Percentiles rank a stretch among this genome's conserved stretches.
Evolutionary conservation across 352 stramenopile species (phyloP).

Genomic region (Pythium monospermum): DNA sequence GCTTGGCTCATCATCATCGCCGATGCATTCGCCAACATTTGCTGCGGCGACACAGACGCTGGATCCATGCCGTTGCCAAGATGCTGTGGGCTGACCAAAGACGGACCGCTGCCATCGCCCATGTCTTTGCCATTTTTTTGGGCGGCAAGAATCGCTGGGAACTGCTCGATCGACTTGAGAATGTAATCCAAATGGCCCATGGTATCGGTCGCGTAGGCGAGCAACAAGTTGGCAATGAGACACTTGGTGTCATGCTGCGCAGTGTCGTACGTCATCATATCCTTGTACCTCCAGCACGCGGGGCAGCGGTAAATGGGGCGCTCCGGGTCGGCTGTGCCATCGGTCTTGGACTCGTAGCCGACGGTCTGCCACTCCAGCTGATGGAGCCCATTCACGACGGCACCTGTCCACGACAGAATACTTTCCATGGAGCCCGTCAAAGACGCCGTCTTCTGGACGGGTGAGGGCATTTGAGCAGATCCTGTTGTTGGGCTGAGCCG

Average conservation of each 20-base stretch:
- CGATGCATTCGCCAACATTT: conserved; percentile 43
- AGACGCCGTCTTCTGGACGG: conserved; percentile 28
- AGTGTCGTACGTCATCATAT: conserved; percentile 80
- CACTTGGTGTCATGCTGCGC: conserved; percentile 82
- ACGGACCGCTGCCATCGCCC: conserved; percentile 7
- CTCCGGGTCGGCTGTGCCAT: conserved; percentile 64
- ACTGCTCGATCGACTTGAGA: conserved; percentile 71
- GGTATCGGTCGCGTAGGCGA: conserved; percentile 77
- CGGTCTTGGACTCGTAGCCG: conserved; percentile 71
- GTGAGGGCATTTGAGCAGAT: conserved; percentile 3
- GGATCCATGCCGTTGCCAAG: conserved; percentile 23
- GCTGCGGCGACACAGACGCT: conserved; percentile 26
- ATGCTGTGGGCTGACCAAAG: conserved; percentile 35
- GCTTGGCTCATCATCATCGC: conserved; percentile 69
- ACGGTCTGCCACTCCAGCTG: conserved; percentile 80
- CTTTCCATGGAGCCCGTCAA: conserved; percentile 69
- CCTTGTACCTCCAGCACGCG: conserved; percentile 81
- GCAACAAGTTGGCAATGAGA: conserved; percentile 73
- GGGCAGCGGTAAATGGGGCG: conserved; percentile 79
- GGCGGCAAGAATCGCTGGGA: conserved; percentile 56
- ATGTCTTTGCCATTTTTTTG: conserved; percentile 46
- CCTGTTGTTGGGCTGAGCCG: conserved; percentile 19
- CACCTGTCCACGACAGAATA: conserved; percentile 64
- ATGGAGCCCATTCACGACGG: conserved; percentile 69
- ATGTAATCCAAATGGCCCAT: conserved; percentile 73